These are phyloP conservation scores for Gleditsia sinensis DNA, from an alignment of 306 rosid genomes.

Conservation along the genomic window DNA sequence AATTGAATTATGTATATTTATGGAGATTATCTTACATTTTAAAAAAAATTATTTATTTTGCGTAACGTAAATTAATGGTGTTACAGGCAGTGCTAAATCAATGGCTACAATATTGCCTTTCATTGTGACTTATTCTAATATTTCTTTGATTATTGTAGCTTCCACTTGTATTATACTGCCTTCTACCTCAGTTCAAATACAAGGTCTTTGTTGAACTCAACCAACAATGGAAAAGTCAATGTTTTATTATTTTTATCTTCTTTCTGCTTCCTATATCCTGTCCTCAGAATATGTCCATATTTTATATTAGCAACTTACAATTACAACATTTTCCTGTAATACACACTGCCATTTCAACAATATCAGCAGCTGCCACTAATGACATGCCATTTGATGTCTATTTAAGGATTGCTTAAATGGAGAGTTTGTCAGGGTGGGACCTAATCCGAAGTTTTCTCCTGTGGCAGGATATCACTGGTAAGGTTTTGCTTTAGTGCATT, in stretches of 20 bases:
- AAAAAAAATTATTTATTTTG: too few relatives aligned
- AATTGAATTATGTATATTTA: too few relatives aligned
- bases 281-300: background rate
- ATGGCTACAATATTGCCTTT: too few relatives aligned
- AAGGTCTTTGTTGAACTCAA: background rate
- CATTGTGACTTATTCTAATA: background rate
- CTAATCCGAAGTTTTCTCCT: conserved; percentile 80
- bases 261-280: conserved; percentile 1
- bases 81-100: conserved; percentile 7
- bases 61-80: too few relatives aligned
- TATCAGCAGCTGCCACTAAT: conserved; percentile 4
- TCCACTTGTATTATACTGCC: conserved; percentile 11
- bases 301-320: background rate
- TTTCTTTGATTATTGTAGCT: conserved; percentile 11
- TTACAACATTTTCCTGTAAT: background rate
- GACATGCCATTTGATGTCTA: conserved; percentile 24
- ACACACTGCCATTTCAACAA: background rate
- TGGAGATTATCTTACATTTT: too few relatives aligned
- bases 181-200: background rate
- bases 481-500: background rate
- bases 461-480: conserved; percentile 97
- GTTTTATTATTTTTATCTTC: background rate
- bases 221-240: background rate
- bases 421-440: conserved; percentile 96
- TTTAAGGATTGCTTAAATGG: conserved; percentile 87